phyloP scores from a whole-genome alignment of 2,329 filamentous ascomycete genomes.

The Talaromyces funiculosus region DNA sequence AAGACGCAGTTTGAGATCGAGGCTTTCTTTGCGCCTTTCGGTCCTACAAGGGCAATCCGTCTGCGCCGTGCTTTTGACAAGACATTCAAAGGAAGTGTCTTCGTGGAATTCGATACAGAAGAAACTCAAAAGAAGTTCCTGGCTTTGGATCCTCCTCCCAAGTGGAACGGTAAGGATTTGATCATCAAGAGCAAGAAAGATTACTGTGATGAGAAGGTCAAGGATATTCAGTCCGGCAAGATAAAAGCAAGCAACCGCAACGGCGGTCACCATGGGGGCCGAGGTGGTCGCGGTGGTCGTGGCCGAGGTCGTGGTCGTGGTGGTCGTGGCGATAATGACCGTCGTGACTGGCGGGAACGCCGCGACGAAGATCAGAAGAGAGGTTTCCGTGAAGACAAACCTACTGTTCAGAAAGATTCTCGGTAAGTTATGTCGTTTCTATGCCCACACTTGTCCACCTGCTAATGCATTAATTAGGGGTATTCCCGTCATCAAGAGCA shows the following conservation, averaged over 20 bases:
- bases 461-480: slow-evolving; percentile 30
- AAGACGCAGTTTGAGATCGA: slow-evolving; percentile 91
- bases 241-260: slow-evolving; percentile 49
- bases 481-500: slow-evolving; percentile 40
- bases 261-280: slow-evolving; percentile 32
- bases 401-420: slow-evolving; percentile 34
- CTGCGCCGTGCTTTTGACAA: slow-evolving; percentile 70
- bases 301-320: slow-evolving; percentile 5
- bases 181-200: slow-evolving; percentile 81
- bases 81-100: slow-evolving; percentile 92
- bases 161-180: slow-evolving; percentile 75
- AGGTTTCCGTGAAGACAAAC: slow-evolving; percentile 33
- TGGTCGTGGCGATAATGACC: slow-evolving; percentile 19
- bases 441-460: background rate
- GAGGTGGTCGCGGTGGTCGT: slow-evolving; percentile 17
- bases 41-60: slow-evolving; percentile 73
- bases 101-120: slow-evolving; percentile 81
- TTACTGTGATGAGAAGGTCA: slow-evolving; percentile 73
- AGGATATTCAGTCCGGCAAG: slow-evolving; percentile 65
- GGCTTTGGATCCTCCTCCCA: slow-evolving; percentile 69
- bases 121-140: slow-evolving; percentile 77
- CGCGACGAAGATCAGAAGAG: slow-evolving; percentile 41
- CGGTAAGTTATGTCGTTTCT: slow-evolving; percentile 27
- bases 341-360: slow-evolving; percentile 42
- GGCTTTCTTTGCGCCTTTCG: slow-evolving; percentile 78